A percentile compares a stretch with the other conserved stretches of the same genome.
Conservation (phyloP, 2,329 filamentous ascomycete species). For the Pestalotiopsis sp. region DNA sequence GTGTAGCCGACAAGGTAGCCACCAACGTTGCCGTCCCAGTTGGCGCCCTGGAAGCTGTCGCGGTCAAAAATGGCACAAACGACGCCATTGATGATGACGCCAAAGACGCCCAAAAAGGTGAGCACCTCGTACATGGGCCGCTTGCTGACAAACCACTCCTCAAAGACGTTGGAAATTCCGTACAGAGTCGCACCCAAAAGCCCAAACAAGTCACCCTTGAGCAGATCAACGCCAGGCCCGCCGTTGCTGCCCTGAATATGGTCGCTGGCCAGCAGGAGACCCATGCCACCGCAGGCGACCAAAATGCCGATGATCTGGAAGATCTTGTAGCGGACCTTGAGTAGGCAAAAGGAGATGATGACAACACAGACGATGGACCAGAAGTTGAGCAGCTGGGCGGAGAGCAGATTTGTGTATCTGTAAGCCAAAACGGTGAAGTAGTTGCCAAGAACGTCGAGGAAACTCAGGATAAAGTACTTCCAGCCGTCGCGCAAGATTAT, state of each 20-base stretch:
- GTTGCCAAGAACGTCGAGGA: conserved; percentile 94
- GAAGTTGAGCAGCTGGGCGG: conserved; percentile 95
- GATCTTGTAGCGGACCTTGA: conserved; percentile 86
- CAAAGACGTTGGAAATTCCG: conserved; percentile 86
- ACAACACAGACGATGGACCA: conserved; percentile 97
- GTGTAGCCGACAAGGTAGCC: conserved; percentile 93
- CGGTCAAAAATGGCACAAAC: conserved; percentile 94
- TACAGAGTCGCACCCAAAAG: conserved; percentile 89
- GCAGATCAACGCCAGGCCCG: conserved; percentile 66
- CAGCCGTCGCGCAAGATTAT: conserved; percentile 75
- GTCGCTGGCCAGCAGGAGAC: conserved; percentile 83
- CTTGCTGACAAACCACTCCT: conserved; percentile 91
- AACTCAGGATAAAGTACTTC: conserved; percentile 92
- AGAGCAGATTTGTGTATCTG: conserved; percentile 87
- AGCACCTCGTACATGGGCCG: conserved; percentile 91
- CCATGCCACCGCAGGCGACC: conserved; percentile 88
- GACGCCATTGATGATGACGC: conserved; percentile 85
- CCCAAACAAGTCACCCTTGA: conserved; percentile 93
- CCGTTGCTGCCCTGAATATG: conserved; percentile 78
- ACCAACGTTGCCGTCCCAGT: conserved; percentile 68
- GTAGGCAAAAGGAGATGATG: conserved; percentile 76
- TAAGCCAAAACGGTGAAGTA: conserved; percentile 98
- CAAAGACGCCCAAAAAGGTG: conserved; percentile 87
- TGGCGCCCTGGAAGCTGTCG: conserved; percentile 63
- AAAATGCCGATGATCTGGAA: conserved; percentile 86